Conservation (phyloP, 352 stramenopile species). For the Phytopythium ostracodes region DNA sequence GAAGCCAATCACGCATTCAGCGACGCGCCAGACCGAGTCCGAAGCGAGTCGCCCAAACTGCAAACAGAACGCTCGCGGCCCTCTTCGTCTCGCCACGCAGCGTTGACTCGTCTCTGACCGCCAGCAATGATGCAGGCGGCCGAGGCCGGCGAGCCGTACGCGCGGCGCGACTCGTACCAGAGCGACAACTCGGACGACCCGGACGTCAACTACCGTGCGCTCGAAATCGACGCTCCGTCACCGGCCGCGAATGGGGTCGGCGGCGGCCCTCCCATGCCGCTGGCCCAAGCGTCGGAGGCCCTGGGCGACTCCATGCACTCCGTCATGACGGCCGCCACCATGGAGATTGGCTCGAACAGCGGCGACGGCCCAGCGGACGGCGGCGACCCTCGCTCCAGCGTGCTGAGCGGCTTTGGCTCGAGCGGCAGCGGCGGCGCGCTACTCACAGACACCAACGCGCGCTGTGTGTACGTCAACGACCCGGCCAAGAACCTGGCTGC, state of each 20-base stretch:
- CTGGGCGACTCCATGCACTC: conserved; percentile 4
- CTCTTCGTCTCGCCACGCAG: background rate
- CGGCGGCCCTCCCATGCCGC: background rate
- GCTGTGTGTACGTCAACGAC: conserved; percentile 76
- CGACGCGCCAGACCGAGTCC: background rate
- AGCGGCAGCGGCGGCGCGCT: conserved; percentile 12
- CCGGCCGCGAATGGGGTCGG: background rate
- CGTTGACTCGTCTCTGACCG: background rate
- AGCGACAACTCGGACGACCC: conserved; percentile 35
- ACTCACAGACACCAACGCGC: conserved; percentile 41
- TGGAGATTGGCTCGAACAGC: background rate
- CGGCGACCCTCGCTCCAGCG: background rate
- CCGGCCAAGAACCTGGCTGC: conserved; percentile 37
- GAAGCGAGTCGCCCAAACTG: background rate
- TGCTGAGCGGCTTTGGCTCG: background rate
- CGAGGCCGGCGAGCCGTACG: conserved; percentile 4
- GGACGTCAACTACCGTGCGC: conserved; percentile 38
- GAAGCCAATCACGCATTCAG: background rate
- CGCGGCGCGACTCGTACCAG: conserved; percentile 25
- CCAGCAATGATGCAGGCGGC: conserved; percentile 3
- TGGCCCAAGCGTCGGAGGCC: background rate
- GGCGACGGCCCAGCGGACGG: background rate
- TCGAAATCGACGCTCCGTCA: conserved; percentile 35
- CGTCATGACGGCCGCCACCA: background rate
- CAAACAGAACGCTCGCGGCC: background rate